phyloP scores from a whole-genome alignment of 2,329 filamentous ascomycete genomes.

The Akanthomyces dipterigenus region DNA sequence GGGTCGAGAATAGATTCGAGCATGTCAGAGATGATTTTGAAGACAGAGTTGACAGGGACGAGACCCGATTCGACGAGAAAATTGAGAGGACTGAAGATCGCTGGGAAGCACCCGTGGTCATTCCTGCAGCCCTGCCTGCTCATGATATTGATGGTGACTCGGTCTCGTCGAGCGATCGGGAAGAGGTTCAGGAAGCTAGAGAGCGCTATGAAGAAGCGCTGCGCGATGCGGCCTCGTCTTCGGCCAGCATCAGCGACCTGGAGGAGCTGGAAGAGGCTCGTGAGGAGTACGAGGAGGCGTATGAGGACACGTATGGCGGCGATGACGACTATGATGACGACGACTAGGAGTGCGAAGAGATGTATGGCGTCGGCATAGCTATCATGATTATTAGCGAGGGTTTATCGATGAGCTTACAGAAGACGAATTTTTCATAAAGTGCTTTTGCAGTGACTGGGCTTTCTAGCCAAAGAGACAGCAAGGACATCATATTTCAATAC shows the following conservation, averaged over 20 bases:
- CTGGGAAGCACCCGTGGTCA: not conserved
- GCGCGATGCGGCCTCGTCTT: conserved; percentile 31
- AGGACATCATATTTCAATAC: too few species aligned
- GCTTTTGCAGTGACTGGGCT: too few species aligned
- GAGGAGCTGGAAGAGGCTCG: conserved; percentile 47
- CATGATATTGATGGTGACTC: conserved; percentile 34
- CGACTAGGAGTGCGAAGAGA: not conserved
- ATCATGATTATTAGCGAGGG: not conserved
- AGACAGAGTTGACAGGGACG: not conserved
- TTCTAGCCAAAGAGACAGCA: too few species aligned
- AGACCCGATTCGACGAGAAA: not conserved
- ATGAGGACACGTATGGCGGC: conserved; percentile 36
- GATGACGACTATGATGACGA: conserved; percentile 12
- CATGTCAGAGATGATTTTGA: not conserved
- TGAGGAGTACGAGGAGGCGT: conserved; percentile 43
- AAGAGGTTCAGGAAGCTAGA: conserved; percentile 35
- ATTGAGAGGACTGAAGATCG: not conserved
- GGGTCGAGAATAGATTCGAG: not conserved
- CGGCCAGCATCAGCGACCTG: conserved; percentile 44
- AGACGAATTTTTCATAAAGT: too few species aligned
- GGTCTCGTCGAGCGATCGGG: conserved; percentile 35
- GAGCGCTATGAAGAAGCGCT: conserved; percentile 39
- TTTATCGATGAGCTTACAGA: not conserved
- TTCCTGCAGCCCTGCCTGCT: conserved; percentile 12
- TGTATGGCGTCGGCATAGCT: not conserved